phyloP scores from a whole-genome alignment of 2,329 filamentous ascomycete genomes.

The Nemania sp. region DNA sequence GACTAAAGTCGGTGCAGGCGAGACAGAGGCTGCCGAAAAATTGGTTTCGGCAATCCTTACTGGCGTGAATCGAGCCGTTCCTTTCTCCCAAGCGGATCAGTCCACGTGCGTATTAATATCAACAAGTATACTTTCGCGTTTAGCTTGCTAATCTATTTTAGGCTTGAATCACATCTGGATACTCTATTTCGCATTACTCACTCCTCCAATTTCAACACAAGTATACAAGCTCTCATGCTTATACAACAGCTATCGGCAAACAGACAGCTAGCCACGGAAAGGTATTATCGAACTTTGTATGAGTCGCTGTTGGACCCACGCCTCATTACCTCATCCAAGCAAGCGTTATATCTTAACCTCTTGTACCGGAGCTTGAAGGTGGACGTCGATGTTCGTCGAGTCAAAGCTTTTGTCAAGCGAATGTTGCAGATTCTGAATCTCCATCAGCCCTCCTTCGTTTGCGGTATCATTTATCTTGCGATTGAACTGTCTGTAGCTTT shows the following conservation, averaged over 20 bases:
- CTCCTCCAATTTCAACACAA: constrained; percentile 98
- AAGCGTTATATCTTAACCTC: constrained; percentile 93
- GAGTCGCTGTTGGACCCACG: constrained; percentile 94
- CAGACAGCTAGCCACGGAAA: constrained; percentile 84
- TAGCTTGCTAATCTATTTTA: constrained; percentile 52
- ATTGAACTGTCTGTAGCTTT: constrained; percentile 84
- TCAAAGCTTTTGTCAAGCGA: constrained; percentile 96
- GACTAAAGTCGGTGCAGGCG: constrained; percentile 51
- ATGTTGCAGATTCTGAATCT: constrained; percentile 87
- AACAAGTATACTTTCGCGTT: not conserved
- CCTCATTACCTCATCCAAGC: constrained; percentile 90
- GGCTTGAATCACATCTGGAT: constrained; percentile 88
- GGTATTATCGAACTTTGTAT: constrained; percentile 95
- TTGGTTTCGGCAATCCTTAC: constrained; percentile 91
- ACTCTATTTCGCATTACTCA: constrained; percentile 96
- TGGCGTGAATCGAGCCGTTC: constrained; percentile 94
- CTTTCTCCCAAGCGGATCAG: constrained; percentile 86
- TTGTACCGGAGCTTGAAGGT: constrained; percentile 88
- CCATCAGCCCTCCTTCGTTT: constrained; percentile 93
- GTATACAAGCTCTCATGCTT: constrained; percentile 92
- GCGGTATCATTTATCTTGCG: constrained; percentile 90
- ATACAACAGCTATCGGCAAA: constrained; percentile 90
- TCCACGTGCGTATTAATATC: constrained; percentile 66
- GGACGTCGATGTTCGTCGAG: constrained; percentile 88
- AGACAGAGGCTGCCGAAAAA: constrained; percentile 86